Percentiles rank a stretch among this genome's conserved stretches.
Conservation (phyloP, 345 rosid genomes). For the Atalantia buxifolia region DNA sequence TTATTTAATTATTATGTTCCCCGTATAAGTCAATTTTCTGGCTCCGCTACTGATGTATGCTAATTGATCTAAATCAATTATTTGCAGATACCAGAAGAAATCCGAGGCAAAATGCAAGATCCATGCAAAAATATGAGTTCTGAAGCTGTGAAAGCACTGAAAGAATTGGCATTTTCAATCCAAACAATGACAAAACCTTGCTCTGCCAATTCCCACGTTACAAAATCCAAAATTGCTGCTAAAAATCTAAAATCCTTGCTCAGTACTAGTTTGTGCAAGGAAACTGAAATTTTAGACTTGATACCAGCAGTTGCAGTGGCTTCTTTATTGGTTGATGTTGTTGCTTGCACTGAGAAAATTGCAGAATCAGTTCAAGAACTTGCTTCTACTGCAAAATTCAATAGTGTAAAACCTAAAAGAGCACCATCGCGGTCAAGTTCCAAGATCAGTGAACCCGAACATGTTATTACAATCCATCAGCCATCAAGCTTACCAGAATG, state of each 20-base stretch:
- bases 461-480: slow-evolving; percentile 8
- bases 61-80: background rate
- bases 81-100: slow-evolving; percentile 23
- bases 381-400: slow-evolving; percentile 25
- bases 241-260: slow-evolving; percentile 17
- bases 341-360: slow-evolving; percentile 24
- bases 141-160: slow-evolving; percentile 32
- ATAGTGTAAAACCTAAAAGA: slow-evolving; percentile 3
- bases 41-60: background rate
- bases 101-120: slow-evolving; percentile 23
- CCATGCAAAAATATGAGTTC: slow-evolving; percentile 23
- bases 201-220: slow-evolving; percentile 21
- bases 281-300: slow-evolving; percentile 19
- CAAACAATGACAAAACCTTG: slow-evolving; percentile 23
- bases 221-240: slow-evolving; percentile 25
- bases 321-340: slow-evolving; percentile 29
- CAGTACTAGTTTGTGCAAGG: slow-evolving; percentile 14
- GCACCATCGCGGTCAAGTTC: background rate
- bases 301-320: slow-evolving; percentile 22
- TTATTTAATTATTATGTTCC: too few species aligned
- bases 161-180: slow-evolving; percentile 27
- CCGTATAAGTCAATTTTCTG: too few species aligned
- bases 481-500: background rate
- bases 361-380: slow-evolving; percentile 29
- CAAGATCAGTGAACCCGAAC: background rate